Evolutionary conservation across 768 basidiomycete genomes (phyloP).

Genomic region (Amanita brunnescens): DNA sequence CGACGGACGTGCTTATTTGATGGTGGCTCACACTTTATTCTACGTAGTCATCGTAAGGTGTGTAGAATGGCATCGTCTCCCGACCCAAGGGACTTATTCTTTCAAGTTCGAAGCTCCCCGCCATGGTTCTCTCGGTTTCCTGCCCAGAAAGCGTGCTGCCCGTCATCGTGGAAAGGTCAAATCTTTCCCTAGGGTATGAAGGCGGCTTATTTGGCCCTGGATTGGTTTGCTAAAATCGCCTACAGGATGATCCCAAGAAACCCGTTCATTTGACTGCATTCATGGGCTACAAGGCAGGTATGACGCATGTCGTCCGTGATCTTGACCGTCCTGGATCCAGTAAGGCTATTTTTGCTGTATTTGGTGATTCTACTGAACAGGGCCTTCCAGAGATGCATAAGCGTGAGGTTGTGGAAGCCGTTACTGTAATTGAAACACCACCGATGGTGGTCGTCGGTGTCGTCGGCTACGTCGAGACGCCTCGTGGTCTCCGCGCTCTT

Average conservation of each 20-base stretch:
- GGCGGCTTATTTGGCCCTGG: conserved; percentile 3
- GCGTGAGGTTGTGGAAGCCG: conserved; percentile 98
- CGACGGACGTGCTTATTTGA: conserved; percentile 5
- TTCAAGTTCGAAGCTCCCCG: conserved; percentile 94
- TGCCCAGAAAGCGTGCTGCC: conserved; percentile 93
- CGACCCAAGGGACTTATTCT: conserved; percentile 8
- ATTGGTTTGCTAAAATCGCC: conserved; percentile 1
- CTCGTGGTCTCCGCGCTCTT: conserved; percentile 95
- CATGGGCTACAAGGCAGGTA: conserved; percentile 99
- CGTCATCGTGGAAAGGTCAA: conserved; percentile 99
- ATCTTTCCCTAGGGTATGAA: conserved; percentile 91
- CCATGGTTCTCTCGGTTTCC: conserved; percentile 95
- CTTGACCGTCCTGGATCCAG: conserved; percentile 99
- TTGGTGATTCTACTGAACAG: neutral
- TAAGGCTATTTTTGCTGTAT: conserved; percentile 36
- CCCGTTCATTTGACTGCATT: conserved; percentile 96
- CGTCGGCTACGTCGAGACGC: conserved; percentile 99
- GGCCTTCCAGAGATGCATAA: conserved; percentile 91
- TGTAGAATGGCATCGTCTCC: conserved; percentile 13
- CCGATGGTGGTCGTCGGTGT: conserved; percentile 96
- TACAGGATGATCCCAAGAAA: conserved; percentile 97
- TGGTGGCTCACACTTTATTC: neutral
- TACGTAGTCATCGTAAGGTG: conserved; percentile 80
- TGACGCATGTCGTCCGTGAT: conserved; percentile 99
- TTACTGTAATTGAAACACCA: conserved; percentile 92